Base-by-base conservation (phyloP, 2,329 filamentous ascomycete genomes). In the Xylariomycetidae sp. region DNA sequence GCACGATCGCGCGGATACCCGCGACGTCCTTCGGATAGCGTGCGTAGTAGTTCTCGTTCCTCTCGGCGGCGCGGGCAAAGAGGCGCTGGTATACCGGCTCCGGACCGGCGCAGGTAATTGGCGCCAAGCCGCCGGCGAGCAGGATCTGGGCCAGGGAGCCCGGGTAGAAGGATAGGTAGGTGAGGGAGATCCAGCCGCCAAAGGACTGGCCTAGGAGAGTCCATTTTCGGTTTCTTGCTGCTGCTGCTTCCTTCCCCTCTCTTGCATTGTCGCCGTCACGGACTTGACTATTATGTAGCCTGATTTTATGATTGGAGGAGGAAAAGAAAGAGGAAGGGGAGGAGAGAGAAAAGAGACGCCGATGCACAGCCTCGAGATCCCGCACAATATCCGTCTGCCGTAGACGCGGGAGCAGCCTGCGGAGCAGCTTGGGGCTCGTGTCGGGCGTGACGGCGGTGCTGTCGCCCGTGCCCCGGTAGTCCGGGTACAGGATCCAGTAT, bases 351-450 rank as follows among this genome's bases (percentile, higher is more conserved):
- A n/a, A n/a, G 27, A 88, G 59, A 7, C 66, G 70, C 40, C 74
- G 66, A 2, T 84, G 69, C 11, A 88, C 70, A 3, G 82, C 80
- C 51, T 88, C 84, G 37, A 81, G 82, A 46, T 88, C 84, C 30
- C 71, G 70, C 6, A 87, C 82, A 38, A 88, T 88, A 46, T 70
- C 82, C 51, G 87, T 83, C 4, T 83, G 82, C 12, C 82, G 70
- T 56, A 85, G 86, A 12, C 72, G 59, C 49, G 76, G 79, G 31
- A 87, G 61, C 45, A 85, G 84, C 29, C 74, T 66, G 2, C 76
- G 77, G 50, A 85, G 78, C 27, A 74, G 15, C 8, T 84, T 62
- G 2, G 72, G 78, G 10, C 27, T 66, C 69, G 7, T 79, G 16
- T 8, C 4, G 15, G 5, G 6, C 14, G 9, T 12, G 10, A 25